Evolutionary conservation across 1,284 basidiomycete species (phyloP), one percentile per base, ranked within the genome.

Genomic region (Erythrobasidium hasegawianum): DNA sequence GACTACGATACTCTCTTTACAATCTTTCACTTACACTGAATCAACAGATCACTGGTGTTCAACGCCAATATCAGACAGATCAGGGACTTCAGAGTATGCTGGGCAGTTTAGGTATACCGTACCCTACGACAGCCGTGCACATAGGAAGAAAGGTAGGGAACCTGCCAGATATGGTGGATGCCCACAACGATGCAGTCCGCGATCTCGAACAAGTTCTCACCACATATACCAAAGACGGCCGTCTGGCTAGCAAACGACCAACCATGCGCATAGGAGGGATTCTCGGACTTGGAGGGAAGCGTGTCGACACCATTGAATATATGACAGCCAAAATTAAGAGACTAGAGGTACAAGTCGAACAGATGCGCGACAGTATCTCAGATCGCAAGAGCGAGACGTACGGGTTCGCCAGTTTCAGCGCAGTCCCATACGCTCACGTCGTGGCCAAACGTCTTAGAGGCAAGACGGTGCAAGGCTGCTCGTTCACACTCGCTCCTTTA

Each of bases 151-250:
- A 81, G 62, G 88, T 90, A 22, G 88, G 88, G 26, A 79, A 82
- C 33, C 82, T 92, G 1, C 87, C 89, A 0, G 83, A 87, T 65
- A 79, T 90, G 57, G 87, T 91, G 71, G 57, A 86, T 86, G 70
- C 70, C 66, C 91, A 96, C 79, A 93, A 94, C 77, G 79, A 87
- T 57, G 86, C 88, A 13, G 91, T 97, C 14, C 81, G 86, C 54
- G 86, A 91, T 68, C 84, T 96, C 45, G 93, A 97, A 75, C 79
- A 83, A 49, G 82, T 89, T 29, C 81, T 96, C 14, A 90, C 94
- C 53, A 85, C 84, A 70, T 94, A 94, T 76, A 82, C 95, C 66
- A 79, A 79, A 68, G 88, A 90, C 73, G 87, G 88, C 8, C 84
- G 84, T 72, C 79, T 90, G 43, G 87, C 82, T 24, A 82, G 84